Evolutionary conservation across 768 basidiomycete genomes (phyloP).

Genomic region (Grammothele lineata): DNA sequence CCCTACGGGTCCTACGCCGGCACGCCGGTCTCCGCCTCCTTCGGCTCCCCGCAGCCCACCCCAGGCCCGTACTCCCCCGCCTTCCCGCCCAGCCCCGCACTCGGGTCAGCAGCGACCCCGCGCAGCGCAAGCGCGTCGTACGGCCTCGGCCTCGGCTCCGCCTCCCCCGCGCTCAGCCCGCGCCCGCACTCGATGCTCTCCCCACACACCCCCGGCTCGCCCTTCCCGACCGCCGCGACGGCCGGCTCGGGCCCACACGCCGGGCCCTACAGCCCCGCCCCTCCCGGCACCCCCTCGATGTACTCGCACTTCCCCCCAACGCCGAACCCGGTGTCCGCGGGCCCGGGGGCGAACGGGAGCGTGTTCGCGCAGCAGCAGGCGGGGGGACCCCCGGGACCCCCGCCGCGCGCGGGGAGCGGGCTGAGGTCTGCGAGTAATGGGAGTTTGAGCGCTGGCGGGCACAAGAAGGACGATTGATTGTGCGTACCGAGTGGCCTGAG

Average conservation of each 20-base stretch:
- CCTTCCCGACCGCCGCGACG: conserved; percentile 26
- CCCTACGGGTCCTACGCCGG: conserved; percentile 33
- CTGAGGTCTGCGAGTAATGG: conserved; percentile 13
- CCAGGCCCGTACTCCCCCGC: conserved; percentile 5
- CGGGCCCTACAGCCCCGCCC: conserved; percentile 12
- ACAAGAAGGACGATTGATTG: conserved; percentile 29
- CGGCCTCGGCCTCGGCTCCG: conserved; percentile 8
- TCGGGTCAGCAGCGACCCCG: conserved; percentile 3
- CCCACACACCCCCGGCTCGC: conserved; percentile 3
- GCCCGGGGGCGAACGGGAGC: conserved; percentile 11
- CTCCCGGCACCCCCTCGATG: conserved; percentile 14
- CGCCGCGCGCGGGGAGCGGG: conserved; percentile 12
- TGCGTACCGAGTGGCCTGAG: no score
- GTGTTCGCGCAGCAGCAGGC: conserved; percentile 19
- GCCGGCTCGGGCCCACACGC: no score
- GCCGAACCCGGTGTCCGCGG: conserved; percentile 16
- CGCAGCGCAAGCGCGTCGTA: neutral
- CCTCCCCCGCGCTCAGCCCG: no score
- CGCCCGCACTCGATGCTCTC: conserved; percentile 2
- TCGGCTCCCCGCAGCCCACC: conserved; percentile 25
- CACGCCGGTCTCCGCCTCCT: conserved; percentile 31
- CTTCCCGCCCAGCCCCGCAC: conserved; percentile 7
- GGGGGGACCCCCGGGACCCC: conserved; percentile 11
- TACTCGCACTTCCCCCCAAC: conserved; percentile 34
- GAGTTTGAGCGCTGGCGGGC: conserved; percentile 5